Percentiles rank a stretch among this genome's conserved stretches.
Evolutionary conservation across 1,284 basidiomycete genomes (phyloP).

Genomic region (Malassezia globosa): DNA sequence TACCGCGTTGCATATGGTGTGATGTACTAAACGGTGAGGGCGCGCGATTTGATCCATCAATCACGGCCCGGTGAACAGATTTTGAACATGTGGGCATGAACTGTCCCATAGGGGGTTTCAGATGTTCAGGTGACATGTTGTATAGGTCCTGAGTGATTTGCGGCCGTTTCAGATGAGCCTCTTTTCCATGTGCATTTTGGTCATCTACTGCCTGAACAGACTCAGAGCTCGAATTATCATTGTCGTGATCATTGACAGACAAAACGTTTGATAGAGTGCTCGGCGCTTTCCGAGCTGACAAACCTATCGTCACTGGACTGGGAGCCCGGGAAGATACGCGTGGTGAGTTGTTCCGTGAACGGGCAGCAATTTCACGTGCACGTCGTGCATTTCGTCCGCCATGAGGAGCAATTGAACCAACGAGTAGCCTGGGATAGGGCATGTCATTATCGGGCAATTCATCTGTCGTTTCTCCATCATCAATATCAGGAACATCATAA

Average conservation of each 20-base stretch:
- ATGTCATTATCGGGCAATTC: slow-evolving; percentile 45
- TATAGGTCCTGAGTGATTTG: no score
- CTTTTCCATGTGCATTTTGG: background rate
- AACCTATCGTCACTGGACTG: background rate
- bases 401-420: slow-evolving; percentile 42
- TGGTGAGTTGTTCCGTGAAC: slow-evolving; percentile 33
- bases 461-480: slow-evolving; percentile 45
- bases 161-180: background rate
- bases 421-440: slow-evolving; percentile 42
- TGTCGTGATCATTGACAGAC: slow-evolving; percentile 1
- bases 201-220: background rate
- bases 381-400: slow-evolving; percentile 39
- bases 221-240: no score
- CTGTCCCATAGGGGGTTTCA: slow-evolving; percentile 37
- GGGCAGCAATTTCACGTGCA: slow-evolving; percentile 40
- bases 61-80: slow-evolving; percentile 42
- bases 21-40: slow-evolving; percentile 39
- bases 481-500: slow-evolving; percentile 14
- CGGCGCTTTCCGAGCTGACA: background rate
- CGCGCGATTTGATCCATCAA: slow-evolving; percentile 39
- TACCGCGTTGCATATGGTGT: slow-evolving; percentile 28
- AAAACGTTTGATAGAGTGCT: slow-evolving; percentile 9
- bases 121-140: background rate
- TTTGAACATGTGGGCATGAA: slow-evolving; percentile 39
- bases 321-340: slow-evolving; percentile 1